These are phyloP conservation scores for Effrenium voratum DNA, from an alignment of 73 alveolate species.

Conservation along the genomic window DNA sequence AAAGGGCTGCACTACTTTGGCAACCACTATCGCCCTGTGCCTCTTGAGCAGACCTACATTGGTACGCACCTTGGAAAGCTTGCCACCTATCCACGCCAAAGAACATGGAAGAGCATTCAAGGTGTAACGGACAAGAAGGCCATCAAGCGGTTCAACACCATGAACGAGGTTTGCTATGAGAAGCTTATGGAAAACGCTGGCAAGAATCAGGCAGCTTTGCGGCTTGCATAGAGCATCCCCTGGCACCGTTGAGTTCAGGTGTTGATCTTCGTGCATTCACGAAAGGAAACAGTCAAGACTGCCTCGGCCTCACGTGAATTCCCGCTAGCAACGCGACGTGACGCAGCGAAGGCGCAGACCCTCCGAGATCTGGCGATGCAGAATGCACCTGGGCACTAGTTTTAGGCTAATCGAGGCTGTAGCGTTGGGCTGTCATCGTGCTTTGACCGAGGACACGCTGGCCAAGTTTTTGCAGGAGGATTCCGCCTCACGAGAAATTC, in stretches of 20 bases:
- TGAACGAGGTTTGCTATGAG: constrained; percentile 99
- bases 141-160: constrained; percentile 98
- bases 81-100: not conserved
- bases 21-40: constrained; percentile 99
- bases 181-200: constrained; percentile 98
- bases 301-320: constrained; percentile 97
- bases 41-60: constrained; percentile 96
- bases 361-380: constrained; percentile 97
- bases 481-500: constrained; percentile 96
- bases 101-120: constrained; percentile 94
- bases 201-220: constrained; percentile 95
- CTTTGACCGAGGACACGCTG: constrained; percentile 95
- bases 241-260: constrained; percentile 88
- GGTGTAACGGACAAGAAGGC: constrained; percentile 99
- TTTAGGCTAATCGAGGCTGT: not conserved
- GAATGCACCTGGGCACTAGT: constrained; percentile 39
- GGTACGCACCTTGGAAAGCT: not conserved
- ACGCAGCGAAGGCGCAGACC: constrained; percentile 49
- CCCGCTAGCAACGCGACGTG: not conserved
- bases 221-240: not conserved
- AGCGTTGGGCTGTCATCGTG: not conserved
- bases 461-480: constrained; percentile 97
- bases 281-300: constrained; percentile 99
- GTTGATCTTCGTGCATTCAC: constrained; percentile 99
- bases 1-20: constrained; percentile 99